Percentiles rank a stretch among this genome's conserved stretches.
phyloP scores from a whole-genome alignment of 2,329 filamentous ascomycete genomes.

The Westerdykella aurantiaca region DNA sequence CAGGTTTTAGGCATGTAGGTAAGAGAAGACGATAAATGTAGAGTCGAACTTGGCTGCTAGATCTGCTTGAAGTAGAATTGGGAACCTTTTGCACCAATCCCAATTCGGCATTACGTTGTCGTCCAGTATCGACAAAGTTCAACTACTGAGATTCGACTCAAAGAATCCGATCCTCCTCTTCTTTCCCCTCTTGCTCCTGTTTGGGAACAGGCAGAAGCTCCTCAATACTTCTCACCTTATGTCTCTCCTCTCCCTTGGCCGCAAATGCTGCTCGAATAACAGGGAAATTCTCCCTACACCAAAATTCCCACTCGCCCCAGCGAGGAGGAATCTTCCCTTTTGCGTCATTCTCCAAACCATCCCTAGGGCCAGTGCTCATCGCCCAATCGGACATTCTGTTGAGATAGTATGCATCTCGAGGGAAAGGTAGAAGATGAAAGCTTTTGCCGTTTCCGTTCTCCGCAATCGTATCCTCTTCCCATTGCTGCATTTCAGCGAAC shows the following conservation, averaged over 20 bases:
- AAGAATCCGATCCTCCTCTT: no score
- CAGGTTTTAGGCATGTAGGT: no score
- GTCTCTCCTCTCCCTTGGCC: slow-evolving; percentile 52
- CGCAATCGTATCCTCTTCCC: slow-evolving; percentile 50
- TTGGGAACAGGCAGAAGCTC: slow-evolving; percentile 66
- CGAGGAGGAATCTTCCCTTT: slow-evolving; percentile 61
- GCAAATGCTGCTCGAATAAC: slow-evolving; percentile 69
- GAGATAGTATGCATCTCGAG: slow-evolving; percentile 63
- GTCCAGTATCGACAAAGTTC: no score
- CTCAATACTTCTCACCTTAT: slow-evolving; percentile 56
- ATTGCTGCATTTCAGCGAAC: slow-evolving; percentile 58
- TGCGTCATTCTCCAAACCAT: slow-evolving; percentile 40
- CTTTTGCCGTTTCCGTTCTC: slow-evolving; percentile 44
- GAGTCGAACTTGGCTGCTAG: no score
- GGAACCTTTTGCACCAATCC: no score
- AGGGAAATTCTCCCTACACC: slow-evolving; percentile 63
- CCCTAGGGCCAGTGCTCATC: slow-evolving; percentile 36
- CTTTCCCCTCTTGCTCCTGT: no score
- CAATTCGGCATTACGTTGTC: no score
- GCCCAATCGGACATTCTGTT: slow-evolving; percentile 63
- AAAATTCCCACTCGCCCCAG: slow-evolving; percentile 67
- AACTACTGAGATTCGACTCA: no score
- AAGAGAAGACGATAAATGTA: no score
- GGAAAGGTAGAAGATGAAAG: slow-evolving; percentile 54
- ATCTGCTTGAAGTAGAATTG: no score